Conservation (phyloP, 805 yeast genomes). For the Candida nitratophila region DNA sequence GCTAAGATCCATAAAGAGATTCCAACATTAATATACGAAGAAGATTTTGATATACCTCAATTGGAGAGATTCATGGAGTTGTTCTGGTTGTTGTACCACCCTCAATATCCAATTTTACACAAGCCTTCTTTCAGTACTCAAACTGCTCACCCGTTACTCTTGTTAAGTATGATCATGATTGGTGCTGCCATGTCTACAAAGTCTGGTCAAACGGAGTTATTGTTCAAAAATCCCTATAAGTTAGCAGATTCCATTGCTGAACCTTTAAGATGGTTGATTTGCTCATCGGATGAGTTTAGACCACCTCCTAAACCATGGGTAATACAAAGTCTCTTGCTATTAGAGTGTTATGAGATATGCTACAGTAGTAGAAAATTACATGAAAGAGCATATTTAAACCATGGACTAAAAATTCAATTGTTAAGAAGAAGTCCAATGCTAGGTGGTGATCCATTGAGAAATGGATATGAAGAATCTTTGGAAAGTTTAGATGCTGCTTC, state of each 20-base stretch:
- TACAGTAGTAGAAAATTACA: slow-evolving; percentile 34
- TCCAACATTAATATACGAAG: slow-evolving; percentile 2
- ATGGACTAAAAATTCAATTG: slow-evolving; percentile 40
- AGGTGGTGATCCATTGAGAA: slow-evolving; percentile 29
- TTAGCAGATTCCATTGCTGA: slow-evolving; percentile 27
- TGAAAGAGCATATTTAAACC: slow-evolving; percentile 41
- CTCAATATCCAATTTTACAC: slow-evolving; percentile 39
- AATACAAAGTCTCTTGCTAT: slow-evolving; percentile 33
- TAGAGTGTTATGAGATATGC: slow-evolving; percentile 39
- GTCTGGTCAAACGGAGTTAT: slow-evolving; percentile 1
- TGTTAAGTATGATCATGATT: slow-evolving; percentile 44
- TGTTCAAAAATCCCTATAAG: slow-evolving; percentile 11
- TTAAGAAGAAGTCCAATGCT: slow-evolving; percentile 35
- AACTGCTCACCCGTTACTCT: slow-evolving; percentile 39
- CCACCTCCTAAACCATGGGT: slow-evolving; percentile 38
- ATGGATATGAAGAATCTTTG: slow-evolving; percentile 15
- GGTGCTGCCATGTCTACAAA: slow-evolving; percentile 29
- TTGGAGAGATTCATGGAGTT: slow-evolving; percentile 11
- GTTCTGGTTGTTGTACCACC: slow-evolving; percentile 48
- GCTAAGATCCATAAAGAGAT: slow-evolving; percentile 7
- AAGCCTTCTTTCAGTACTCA: slow-evolving; percentile 40
- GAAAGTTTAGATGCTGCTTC: background rate
- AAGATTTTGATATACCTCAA: slow-evolving; percentile 3
- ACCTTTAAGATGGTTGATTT: slow-evolving; percentile 35
- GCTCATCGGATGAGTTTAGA: slow-evolving; percentile 33